These are phyloP conservation scores for Cucumis melo DNA, from an alignment of 306 rosid species.

Conservation along the genomic window DNA sequence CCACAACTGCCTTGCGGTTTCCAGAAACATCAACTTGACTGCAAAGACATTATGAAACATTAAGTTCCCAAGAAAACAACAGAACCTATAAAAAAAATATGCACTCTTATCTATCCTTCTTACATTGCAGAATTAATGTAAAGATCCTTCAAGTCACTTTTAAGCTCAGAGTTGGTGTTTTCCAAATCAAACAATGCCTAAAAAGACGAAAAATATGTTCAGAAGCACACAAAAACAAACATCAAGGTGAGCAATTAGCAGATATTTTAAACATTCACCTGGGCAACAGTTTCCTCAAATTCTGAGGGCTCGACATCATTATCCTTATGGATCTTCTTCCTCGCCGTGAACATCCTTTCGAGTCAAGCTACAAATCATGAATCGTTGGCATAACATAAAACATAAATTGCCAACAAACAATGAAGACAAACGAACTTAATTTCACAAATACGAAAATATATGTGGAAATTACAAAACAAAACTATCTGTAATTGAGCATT, in stretches of 20 bases:
- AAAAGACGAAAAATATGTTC: neutral
- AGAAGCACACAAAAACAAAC: neutral
- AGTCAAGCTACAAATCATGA: neutral
- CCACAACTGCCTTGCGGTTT: conserved; percentile 63
- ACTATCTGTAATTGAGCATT: neutral
- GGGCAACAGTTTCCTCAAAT: conserved; percentile 60
- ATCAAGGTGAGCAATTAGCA: neutral
- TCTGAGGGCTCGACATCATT: conserved; percentile 38
- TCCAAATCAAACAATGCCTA: conserved; percentile 72
- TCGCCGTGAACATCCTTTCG: conserved; percentile 3
- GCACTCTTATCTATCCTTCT: conserved; percentile 8
- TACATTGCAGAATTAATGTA: conserved; percentile 76
- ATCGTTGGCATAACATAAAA: neutral
- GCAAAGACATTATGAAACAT: neutral
- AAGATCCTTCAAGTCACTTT: conserved; percentile 85
- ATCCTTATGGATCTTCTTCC: conserved; percentile 28
- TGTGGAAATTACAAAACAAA: neutral
- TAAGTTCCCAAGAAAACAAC: neutral
- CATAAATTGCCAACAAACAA: neutral
- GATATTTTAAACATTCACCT: conserved; percentile 21
- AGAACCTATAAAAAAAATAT: neutral
- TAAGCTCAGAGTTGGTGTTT: conserved; percentile 66
- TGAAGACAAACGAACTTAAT: neutral
- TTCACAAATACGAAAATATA: neutral
- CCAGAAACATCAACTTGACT: conserved; percentile 73